Percentiles rank a stretch among this genome's conserved stretches.
phyloP scores from a whole-genome alignment of 768 basidiomycete species.

The Tulasnella sp. region DNA sequence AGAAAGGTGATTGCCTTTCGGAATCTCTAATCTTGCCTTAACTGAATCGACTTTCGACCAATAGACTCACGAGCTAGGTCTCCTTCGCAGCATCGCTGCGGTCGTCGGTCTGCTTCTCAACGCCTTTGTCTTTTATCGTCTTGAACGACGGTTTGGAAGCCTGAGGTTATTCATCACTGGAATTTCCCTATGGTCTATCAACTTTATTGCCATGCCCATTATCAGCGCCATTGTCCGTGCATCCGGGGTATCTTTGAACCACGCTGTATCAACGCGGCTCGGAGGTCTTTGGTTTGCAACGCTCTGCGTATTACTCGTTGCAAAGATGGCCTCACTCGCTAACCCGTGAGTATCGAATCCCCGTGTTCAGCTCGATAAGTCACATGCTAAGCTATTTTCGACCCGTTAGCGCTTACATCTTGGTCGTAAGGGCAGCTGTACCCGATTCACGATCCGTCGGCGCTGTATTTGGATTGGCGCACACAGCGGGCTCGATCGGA shows the following conservation, averaged over 20 bases:
- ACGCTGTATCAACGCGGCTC: background rate
- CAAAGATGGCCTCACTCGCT: background rate
- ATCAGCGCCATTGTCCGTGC: background rate
- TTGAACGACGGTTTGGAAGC: constrained; percentile 11
- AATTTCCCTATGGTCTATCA: constrained; percentile 23
- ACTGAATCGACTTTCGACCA: background rate
- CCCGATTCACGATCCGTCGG: background rate
- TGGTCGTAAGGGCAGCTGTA: background rate
- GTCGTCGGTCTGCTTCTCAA: constrained; percentile 17
- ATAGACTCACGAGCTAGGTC: constrained; percentile 22
- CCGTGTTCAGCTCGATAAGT: background rate
- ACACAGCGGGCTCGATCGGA: background rate
- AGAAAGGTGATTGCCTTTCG: constrained; percentile 50
- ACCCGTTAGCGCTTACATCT: background rate
- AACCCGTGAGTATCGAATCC: background rate
- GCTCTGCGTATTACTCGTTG: background rate
- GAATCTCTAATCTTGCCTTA: background rate
- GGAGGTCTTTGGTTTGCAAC: background rate
- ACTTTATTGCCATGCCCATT: constrained; percentile 2
- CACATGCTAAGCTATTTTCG: background rate
- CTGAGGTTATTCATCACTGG: background rate
- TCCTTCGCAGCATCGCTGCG: background rate
- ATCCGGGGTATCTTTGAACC: background rate
- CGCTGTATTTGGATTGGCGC: background rate
- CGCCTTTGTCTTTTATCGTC: constrained; percentile 12